Percentiles rank a stretch among this genome's conserved stretches.
These are phyloP conservation scores for Andrographis paniculata DNA, from an alignment of 305 asterid species.

Conservation along the genomic window DNA sequence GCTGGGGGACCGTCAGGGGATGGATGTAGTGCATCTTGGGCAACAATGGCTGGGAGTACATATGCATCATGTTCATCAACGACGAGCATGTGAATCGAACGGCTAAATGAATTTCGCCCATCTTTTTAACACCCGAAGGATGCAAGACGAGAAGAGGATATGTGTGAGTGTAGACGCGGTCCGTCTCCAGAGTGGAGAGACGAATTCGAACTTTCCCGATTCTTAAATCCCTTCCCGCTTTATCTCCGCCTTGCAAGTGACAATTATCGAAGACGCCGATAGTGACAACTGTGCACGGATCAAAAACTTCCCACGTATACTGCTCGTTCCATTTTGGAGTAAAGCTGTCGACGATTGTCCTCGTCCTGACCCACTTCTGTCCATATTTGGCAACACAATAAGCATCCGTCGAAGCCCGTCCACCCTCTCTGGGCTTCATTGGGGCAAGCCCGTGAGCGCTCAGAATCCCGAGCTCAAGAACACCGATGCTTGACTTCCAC, in stretches of 20 bases:
- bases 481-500: constrained; percentile 18
- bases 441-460: constrained; percentile 39
- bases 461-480: constrained; percentile 45
- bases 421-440: constrained; percentile 45
- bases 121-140: constrained; percentile 50
- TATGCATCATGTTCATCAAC: constrained; percentile 36
- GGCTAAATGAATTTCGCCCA: constrained; percentile 64
- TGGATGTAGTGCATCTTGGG: constrained; percentile 57
- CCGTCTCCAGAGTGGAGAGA: constrained; percentile 55
- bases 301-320: constrained; percentile 3
- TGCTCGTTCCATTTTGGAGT: constrained; percentile 1
- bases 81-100: constrained; percentile 48
- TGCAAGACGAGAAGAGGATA: constrained; percentile 52
- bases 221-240: constrained; percentile 25
- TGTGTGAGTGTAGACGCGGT: constrained; percentile 44
- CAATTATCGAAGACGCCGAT: constrained; percentile 1
- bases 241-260: constrained; percentile 9
- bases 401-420: constrained; percentile 40
- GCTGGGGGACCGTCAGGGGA: constrained; percentile 40
- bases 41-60: constrained; percentile 42
- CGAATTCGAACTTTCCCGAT: constrained; percentile 63
- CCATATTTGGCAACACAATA: constrained; percentile 61
- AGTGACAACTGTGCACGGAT: constrained; percentile 1
- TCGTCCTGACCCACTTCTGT: constrained; percentile 60
- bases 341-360: constrained; percentile 46